These are phyloP conservation scores for Telfairia occidentalis DNA, from an alignment of 331 rosid genomes.

Conservation along the genomic window DNA sequence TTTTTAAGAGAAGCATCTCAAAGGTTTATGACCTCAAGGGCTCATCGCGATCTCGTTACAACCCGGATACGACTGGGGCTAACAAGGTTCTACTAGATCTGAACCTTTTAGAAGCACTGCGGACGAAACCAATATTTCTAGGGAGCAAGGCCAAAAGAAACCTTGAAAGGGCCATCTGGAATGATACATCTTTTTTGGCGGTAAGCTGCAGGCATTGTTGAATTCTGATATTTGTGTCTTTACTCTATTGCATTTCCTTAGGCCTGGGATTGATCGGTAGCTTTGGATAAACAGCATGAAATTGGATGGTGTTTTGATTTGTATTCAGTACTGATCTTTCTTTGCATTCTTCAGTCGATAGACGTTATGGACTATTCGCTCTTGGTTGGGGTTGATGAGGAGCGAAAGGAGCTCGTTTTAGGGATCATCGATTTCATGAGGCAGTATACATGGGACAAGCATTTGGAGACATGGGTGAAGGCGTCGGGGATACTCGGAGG, in stretches of 20 bases:
- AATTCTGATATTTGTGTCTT: background rate
- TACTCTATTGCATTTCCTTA: background rate
- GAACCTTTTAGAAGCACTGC: conserved; percentile 80
- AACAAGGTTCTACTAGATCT: conserved; percentile 84
- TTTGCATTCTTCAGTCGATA: conserved; percentile 49
- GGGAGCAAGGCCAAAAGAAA: conserved; percentile 92
- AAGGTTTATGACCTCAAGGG: conserved; percentile 95
- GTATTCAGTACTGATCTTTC: background rate
- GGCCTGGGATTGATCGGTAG: background rate
- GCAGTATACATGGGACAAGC: conserved; percentile 99
- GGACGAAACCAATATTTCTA: conserved; percentile 86
- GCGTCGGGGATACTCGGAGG: conserved; percentile 93
- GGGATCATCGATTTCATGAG: conserved; percentile 98
- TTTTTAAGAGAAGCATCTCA: conserved; percentile 68
- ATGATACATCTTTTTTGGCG: conserved; percentile 83
- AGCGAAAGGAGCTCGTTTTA: conserved; percentile 72
- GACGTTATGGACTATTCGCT: conserved; percentile 98
- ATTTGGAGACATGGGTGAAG: conserved; percentile 96
- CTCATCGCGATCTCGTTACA: conserved; percentile 87
- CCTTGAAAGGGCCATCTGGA: conserved; percentile 94
- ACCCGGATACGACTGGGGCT: conserved; percentile 62
- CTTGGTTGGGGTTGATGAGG: conserved; percentile 90
- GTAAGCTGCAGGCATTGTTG: conserved; percentile 33
- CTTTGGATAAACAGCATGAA: background rate
- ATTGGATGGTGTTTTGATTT: background rate